Conservation (phyloP, 108 stramenopile species). For the Stephanodiscus minutulus region DNA sequence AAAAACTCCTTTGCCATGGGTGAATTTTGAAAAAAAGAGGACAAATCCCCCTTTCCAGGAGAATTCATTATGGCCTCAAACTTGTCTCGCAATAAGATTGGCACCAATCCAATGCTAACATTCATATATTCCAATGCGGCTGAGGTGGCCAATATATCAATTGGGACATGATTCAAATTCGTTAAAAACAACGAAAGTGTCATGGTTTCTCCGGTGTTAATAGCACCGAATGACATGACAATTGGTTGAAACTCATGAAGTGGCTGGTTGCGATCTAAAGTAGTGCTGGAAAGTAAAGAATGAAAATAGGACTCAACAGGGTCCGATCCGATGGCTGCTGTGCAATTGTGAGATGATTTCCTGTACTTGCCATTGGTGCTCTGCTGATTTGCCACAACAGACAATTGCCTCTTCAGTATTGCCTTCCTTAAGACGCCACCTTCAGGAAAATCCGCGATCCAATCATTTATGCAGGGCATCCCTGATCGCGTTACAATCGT, state of each 20-base stretch:
- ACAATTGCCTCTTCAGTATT: constrained; percentile 13
- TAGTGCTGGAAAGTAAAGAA: constrained; percentile 16
- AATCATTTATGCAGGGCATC: constrained; percentile 26
- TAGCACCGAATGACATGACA: constrained; percentile 64
- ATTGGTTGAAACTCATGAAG: constrained; percentile 42
- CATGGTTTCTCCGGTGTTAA: constrained; percentile 48
- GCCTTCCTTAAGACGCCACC: constrained; percentile 20
- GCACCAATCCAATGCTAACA: constrained; percentile 54
- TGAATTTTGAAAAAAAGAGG: constrained; percentile 33
- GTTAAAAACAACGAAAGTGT: constrained; percentile 58
- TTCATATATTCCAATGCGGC: constrained; percentile 69
- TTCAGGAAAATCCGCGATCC: constrained; percentile 21
- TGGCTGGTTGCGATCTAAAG: neutral
- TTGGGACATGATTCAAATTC: constrained; percentile 73
- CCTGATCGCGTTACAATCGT: constrained; percentile 11
- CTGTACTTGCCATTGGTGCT: neutral
- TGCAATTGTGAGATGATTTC: neutral
- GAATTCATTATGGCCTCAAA: neutral
- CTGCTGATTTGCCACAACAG: neutral
- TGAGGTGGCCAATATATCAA: constrained; percentile 59
- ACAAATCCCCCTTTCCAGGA: neutral
- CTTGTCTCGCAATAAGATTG: constrained; percentile 43
- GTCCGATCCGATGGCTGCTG: neutral
- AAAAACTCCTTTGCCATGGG: constrained; percentile 15
- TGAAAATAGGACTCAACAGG: constrained; percentile 20